Evolutionary conservation across 2,329 filamentous ascomycete genomes (phyloP).

Genomic region (Monilinia fructigena): DNA sequence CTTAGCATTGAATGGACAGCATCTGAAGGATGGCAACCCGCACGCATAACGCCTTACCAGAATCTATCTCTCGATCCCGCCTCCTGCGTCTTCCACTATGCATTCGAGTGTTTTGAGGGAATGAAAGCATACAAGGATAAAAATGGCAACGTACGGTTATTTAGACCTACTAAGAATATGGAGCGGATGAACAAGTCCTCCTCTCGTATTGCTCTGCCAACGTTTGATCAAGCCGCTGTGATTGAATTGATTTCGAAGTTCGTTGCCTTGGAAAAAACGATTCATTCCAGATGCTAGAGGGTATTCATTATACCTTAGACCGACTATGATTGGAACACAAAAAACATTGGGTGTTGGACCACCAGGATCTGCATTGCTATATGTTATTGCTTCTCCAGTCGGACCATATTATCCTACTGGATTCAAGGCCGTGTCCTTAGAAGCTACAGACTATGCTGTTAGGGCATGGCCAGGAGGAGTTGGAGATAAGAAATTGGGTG

Average conservation of each 20-base stretch:
- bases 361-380: conserved; percentile 89
- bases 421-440: conserved; percentile 94
- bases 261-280: conserved; percentile 72
- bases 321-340: conserved; percentile 97
- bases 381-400: conserved; percentile 92
- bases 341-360: conserved; percentile 87
- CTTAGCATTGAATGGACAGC: conserved; percentile 91
- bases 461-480: conserved; percentile 97
- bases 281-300: conserved; percentile 86
- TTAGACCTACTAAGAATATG: conserved; percentile 97
- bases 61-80: conserved; percentile 96
- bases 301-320: conserved; percentile 93
- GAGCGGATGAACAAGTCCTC: conserved; percentile 87
- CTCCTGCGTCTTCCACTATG: conserved; percentile 97
- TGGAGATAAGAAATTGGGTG: conserved; percentile 96
- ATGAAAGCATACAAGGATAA: conserved; percentile 99
- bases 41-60: conserved; percentile 88
- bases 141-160: conserved; percentile 74
- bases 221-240: conserved; percentile 70
- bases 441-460: conserved; percentile 94
- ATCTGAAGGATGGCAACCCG: conserved; percentile 68
- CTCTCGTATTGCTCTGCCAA: conserved; percentile 88
- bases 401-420: conserved; percentile 98
- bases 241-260: conserved; percentile 81
- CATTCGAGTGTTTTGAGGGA: conserved; percentile 96